Evolutionary conservation across 2,329 filamentous ascomycete genomes (phyloP).

Genomic region (Nemania diffusa): DNA sequence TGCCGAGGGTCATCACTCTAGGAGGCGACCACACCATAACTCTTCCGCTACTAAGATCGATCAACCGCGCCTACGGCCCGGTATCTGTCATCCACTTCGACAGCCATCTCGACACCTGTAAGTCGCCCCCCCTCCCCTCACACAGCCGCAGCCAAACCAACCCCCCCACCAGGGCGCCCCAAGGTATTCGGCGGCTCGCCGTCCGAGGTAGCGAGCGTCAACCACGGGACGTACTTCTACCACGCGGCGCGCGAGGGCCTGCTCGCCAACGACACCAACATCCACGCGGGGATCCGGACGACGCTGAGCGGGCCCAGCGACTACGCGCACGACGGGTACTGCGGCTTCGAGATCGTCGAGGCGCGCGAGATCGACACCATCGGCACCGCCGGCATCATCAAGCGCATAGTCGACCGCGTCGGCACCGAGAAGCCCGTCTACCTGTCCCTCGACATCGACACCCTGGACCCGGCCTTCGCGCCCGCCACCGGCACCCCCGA

Average conservation of each 20-base stretch:
- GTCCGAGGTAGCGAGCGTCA: conserved; percentile 78
- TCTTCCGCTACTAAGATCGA: conserved; percentile 66
- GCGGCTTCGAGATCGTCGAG: conserved; percentile 84
- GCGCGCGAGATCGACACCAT: conserved; percentile 67
- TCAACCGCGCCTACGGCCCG: conserved; percentile 70
- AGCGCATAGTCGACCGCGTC: conserved; percentile 79
- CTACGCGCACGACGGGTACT: conserved; percentile 87
- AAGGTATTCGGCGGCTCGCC: conserved; percentile 89
- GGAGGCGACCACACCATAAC: conserved; percentile 73
- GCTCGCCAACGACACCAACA: conserved; percentile 83
- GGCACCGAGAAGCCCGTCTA: conserved; percentile 81
- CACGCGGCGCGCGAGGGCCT: conserved; percentile 82
- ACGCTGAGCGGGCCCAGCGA: conserved; percentile 81
- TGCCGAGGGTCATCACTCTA: conserved; percentile 83
- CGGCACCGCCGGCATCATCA: conserved; percentile 76
- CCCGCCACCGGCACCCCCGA: conserved; percentile 80
- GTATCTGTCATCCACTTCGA: conserved; percentile 72
- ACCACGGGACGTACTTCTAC: conserved; percentile 91
- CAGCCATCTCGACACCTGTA: conserved; percentile 74
- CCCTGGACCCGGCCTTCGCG: conserved; percentile 84
- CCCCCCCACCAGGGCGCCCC: conserved; percentile 72
- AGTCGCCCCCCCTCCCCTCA: conserved; percentile 48
- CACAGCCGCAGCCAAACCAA: background rate
- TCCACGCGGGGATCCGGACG: conserved; percentile 87
- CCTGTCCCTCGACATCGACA: conserved; percentile 87